phyloP scores from a whole-genome alignment of 306 rosid genomes.

The Senna siamea region DNA sequence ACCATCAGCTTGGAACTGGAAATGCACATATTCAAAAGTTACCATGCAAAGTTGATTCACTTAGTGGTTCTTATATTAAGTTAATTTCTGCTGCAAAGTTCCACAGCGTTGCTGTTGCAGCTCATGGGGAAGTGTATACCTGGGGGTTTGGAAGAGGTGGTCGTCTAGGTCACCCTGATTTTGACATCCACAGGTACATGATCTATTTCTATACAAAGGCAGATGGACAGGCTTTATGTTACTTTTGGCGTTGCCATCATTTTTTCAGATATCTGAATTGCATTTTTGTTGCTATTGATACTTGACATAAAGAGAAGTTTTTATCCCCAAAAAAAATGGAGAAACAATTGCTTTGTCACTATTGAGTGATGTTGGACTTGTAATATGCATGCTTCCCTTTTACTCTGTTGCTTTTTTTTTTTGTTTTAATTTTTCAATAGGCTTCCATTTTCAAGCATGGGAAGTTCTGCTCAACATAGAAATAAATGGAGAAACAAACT shows the following conservation, averaged over 20 bases:
- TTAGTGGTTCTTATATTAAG: slow-evolving; percentile 69
- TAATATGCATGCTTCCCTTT: slow-evolving; percentile 1
- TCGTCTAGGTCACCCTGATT: slow-evolving; percentile 96
- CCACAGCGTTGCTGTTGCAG: slow-evolving; percentile 89
- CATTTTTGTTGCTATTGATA: neutral
- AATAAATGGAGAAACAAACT: neutral
- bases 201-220: neutral
- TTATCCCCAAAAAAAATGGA: neutral
- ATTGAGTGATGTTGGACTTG: neutral
- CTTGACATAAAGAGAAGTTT: neutral
- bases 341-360: slow-evolving; percentile 8
- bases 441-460: slow-evolving; percentile 5
- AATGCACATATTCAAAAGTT: slow-evolving; percentile 87
- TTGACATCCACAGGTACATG: slow-evolving; percentile 91
- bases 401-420: neutral
- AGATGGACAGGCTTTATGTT: neutral
- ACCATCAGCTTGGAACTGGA: slow-evolving; percentile 99
- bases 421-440: neutral
- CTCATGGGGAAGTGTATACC: slow-evolving; percentile 78
- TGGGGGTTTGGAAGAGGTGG: slow-evolving; percentile 99
- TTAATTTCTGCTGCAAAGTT: slow-evolving; percentile 87
- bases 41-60: slow-evolving; percentile 91
- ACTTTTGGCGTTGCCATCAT: neutral
- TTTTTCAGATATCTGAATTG: neutral
- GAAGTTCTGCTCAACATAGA: neutral